Conservation (phyloP, 108 stramenopile genomes). For the Nitzschia palea region DNA sequence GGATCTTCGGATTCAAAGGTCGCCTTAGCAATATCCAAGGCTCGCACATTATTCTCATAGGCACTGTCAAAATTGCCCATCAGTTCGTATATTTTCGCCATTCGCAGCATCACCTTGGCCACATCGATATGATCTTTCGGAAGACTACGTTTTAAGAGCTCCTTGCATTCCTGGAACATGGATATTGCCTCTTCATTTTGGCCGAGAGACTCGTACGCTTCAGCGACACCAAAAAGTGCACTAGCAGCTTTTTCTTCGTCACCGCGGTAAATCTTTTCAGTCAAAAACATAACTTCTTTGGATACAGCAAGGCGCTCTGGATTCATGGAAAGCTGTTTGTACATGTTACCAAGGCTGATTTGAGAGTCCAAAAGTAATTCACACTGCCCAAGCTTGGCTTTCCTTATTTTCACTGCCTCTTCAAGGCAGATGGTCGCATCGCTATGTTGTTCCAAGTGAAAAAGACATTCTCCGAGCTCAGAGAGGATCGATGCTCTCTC, state of each 20-base stretch:
- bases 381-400: conserved; percentile 45
- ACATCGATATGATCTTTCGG: conserved; percentile 43
- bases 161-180: conserved; percentile 50
- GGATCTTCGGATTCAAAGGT: conserved; percentile 39
- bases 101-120: conserved; percentile 45
- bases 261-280: conserved; percentile 44
- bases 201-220: conserved; percentile 35
- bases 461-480: conserved; percentile 17
- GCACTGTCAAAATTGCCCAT: conserved; percentile 42
- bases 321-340: conserved; percentile 26
- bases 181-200: conserved; percentile 48
- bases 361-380: conserved; percentile 39
- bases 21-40: conserved; percentile 46
- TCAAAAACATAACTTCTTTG: conserved; percentile 45
- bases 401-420: conserved; percentile 54
- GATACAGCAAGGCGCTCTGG: conserved; percentile 32
- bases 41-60: conserved; percentile 34
- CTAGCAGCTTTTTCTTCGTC: conserved; percentile 47
- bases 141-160: conserved; percentile 24
- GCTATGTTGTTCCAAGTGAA: conserved; percentile 12
- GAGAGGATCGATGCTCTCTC: conserved; percentile 52
- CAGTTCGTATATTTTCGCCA: conserved; percentile 42
- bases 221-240: conserved; percentile 49
- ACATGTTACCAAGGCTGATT: conserved; percentile 46
- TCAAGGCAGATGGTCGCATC: conserved; percentile 40